Evolutionary conservation across 2,329 filamentous ascomycete species (phyloP).

Genomic region (Cercospora citrullina): DNA sequence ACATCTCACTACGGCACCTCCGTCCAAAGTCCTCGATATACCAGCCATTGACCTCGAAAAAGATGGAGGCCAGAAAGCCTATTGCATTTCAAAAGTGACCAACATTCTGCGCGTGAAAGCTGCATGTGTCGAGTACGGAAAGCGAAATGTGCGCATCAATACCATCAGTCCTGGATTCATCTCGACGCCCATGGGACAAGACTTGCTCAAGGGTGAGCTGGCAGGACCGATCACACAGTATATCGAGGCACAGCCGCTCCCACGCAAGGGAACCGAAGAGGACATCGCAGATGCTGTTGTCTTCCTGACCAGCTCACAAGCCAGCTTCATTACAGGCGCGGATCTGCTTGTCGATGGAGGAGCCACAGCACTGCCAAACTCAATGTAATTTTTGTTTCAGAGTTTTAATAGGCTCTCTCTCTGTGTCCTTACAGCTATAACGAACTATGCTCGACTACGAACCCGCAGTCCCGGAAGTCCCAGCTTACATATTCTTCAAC

Average conservation of each 20-base stretch:
- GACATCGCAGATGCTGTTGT: constrained; percentile 44
- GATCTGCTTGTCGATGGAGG: constrained; percentile 18
- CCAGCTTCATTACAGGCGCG: constrained; percentile 10
- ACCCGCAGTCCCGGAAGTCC: neutral
- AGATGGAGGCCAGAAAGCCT: neutral
- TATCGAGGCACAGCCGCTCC: constrained; percentile 50
- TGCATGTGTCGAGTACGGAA: neutral
- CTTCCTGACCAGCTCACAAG: constrained; percentile 34
- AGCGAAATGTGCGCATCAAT: constrained; percentile 13
- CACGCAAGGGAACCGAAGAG: constrained; percentile 51
- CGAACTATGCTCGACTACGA: no score
- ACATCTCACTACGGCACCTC: neutral
- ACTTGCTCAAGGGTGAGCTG: neutral
- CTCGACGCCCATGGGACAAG: constrained; percentile 7
- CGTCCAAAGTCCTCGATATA: neutral
- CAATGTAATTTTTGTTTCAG: no score
- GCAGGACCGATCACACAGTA: constrained; percentile 32
- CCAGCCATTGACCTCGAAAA: neutral
- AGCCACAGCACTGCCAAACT: neutral
- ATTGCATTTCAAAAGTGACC: constrained; percentile 12
- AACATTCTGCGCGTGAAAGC: constrained; percentile 13
- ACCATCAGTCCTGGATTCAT: constrained; percentile 14
- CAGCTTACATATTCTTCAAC: constrained; percentile 5
- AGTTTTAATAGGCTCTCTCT: no score
- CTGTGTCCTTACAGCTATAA: no score